Base-by-base conservation (phyloP, 495 filamentous ascomycete genomes). In the Sordaria brevicollis region DNA sequence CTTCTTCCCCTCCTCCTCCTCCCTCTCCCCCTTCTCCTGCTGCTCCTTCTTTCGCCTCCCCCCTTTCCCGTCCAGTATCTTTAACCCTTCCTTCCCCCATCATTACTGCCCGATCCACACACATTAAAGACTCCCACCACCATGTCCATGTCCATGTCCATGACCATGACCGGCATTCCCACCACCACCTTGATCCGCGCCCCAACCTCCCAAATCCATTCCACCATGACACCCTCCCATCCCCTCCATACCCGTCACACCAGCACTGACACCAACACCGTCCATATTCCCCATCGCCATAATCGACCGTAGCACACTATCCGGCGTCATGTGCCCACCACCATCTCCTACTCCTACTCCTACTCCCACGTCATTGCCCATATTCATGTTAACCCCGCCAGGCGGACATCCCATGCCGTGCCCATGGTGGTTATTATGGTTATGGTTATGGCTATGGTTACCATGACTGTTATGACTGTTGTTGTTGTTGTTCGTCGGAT, bases 271-370 rank as follows among this genome's bases (percentile, higher is more conserved):
- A n/a, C n/a, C n/a, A n/a, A 85, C 79, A 41, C 73, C 75, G 21
- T 85, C 83, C 76, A 85, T 82, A 8, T 78, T 73, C 36, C 71
- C 74, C 77, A 84, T 81, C 13, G 79, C 75, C 75, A 86, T 81
- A 15, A 87, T 77, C n/a, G 82, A 79, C 67, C 81, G 79, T 17
- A 86, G 77, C 19, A 87, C 78, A 0, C 84, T 82, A 31, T 86
- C 81, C 4, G 84, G 84, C 21, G 83, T 85, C 80, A 86, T 82
- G 8, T n/a, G n/a, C n/a, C 78, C 83, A 37, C 69, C 38, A 29
- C 25, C 38, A 49, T 13, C 65, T 43, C 72, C 67, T 81, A 79
- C 35, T 70, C 77, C 1, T 74, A 70, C 35, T 77, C 76, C 33
- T 78, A 72, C 35, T 74, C 70, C 83, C 81, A 85, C 13, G 1